Base-by-base conservation (phyloP, 2,329 filamentous ascomycete species). In the Alternaria triticimaculans region DNA sequence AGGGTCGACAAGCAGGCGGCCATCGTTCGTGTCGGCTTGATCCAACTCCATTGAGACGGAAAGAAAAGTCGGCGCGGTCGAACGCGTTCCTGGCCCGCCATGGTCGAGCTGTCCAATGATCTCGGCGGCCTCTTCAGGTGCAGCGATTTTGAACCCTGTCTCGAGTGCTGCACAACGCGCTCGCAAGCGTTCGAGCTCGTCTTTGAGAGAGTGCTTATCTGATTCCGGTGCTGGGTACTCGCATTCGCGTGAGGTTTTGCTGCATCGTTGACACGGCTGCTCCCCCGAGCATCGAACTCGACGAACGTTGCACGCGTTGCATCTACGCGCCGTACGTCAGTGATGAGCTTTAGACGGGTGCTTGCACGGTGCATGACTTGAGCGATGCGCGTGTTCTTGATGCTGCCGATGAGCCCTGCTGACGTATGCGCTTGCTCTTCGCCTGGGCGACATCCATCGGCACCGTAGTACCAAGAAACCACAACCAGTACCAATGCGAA, bases 271-370 rank as follows among this genome's bases (percentile, higher is more conserved):
- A 23, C 73, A 76, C 7, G 73, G 73, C 60, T 72, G 67, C n/a
- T 66, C 68, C 21, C 73, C 73, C 18, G 72, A 69, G 57, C 73
- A 76, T 43, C 65, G 70, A 12, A 73, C 65, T 37, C 73, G 73
- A 20, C 70, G 67, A 25, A 72, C 62, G 49, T 76, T 75, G 44
- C 73, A 76, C 33, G 65, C 66, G 53, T 76, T 74, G 59, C 73
- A 76, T 58, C 73, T 76, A 20, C 18, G 9, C 43, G 9, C 20
- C 14, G 30, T n/a, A 37, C 14, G 66, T 70, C 45, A 69, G 58
- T 37, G n/a, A 28, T 23, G 23, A 12, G 49, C 15, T 15, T 8
- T 9, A 51, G 23, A 11, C 11, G 9, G 6, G 12, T 20, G 54
- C 14, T 57, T 14, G 7, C n/a, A 28, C n/a, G 37, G 23, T 48